phyloP scores from a whole-genome alignment of 768 basidiomycete species.

The Aureoboletus auriporus region DNA sequence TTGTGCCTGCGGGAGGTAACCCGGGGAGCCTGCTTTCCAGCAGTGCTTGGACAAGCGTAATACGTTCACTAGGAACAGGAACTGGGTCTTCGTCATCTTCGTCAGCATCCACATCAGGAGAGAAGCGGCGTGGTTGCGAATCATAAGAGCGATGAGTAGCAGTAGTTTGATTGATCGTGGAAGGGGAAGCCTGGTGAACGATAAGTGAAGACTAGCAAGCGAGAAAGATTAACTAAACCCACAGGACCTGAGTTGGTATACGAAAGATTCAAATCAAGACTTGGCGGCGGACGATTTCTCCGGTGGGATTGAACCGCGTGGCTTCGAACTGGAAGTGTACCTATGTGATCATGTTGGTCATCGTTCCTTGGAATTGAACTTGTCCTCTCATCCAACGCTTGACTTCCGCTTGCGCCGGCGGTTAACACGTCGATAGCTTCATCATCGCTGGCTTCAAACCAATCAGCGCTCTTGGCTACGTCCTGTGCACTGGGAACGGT shows the following conservation, averaged over 20 bases:
- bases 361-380: constrained; percentile 43
- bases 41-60: constrained; percentile 70
- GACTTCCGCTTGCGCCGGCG: constrained; percentile 77
- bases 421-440: constrained; percentile 83
- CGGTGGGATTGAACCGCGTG: constrained; percentile 32
- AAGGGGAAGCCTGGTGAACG: constrained; percentile 57
- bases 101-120: constrained; percentile 42
- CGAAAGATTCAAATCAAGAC: constrained; percentile 57
- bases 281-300: constrained; percentile 55
- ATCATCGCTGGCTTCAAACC: constrained; percentile 80
- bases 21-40: constrained; percentile 77
- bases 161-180: constrained; percentile 21
- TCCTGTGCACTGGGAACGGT: constrained; percentile 34
- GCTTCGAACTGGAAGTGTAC: constrained; percentile 28
- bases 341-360: constrained; percentile 15
- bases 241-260: constrained; percentile 30
- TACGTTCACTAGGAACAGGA: constrained; percentile 47
- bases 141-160: constrained; percentile 17
- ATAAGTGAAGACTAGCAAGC: constrained; percentile 59
- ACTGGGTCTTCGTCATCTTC: constrained; percentile 52
- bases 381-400: constrained; percentile 79
- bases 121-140: constrained; percentile 33
- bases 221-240: constrained; percentile 50
- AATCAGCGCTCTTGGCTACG: constrained; percentile 56
- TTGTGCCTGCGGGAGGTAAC: constrained; percentile 65